Conservation (phyloP, 1,139 yeast species). For the Geotrichum australiense region DNA sequence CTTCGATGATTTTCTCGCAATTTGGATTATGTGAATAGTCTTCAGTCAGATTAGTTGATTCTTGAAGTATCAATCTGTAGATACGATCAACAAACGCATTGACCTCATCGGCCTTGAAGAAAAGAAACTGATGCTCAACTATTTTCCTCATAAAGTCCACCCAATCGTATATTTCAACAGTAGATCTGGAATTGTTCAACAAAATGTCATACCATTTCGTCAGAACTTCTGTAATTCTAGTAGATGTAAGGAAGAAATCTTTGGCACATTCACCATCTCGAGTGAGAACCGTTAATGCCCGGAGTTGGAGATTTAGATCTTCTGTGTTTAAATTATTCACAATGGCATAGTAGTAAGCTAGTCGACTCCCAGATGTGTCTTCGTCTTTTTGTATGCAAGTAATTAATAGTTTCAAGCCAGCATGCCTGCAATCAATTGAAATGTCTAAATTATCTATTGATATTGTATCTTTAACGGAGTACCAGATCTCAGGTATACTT, state of each 20-base stretch:
- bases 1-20: background rate
- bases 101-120: constrained; percentile 31
- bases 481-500: constrained; percentile 72
- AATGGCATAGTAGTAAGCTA: constrained; percentile 57
- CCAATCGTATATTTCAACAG: constrained; percentile 29
- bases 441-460: constrained; percentile 38
- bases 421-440: constrained; percentile 37
- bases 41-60: background rate
- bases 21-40: background rate
- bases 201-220: constrained; percentile 34
- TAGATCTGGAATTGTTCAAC: constrained; percentile 26
- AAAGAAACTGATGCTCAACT: constrained; percentile 43
- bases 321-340: constrained; percentile 42
- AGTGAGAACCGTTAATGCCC: constrained; percentile 49
- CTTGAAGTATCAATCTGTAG: too few species aligned
- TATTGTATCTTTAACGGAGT: constrained; percentile 53
- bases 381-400: constrained; percentile 54
- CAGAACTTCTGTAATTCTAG: constrained; percentile 41
- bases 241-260: constrained; percentile 46
- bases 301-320: constrained; percentile 53
- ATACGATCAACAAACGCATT: constrained; percentile 33
- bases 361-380: constrained; percentile 39
- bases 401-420: constrained; percentile 48
- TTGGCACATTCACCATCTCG: constrained; percentile 55
- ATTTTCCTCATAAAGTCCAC: constrained; percentile 40